Base-by-base conservation (phyloP, 139 green algal species). In the Desmodesmus armatus region DNA sequence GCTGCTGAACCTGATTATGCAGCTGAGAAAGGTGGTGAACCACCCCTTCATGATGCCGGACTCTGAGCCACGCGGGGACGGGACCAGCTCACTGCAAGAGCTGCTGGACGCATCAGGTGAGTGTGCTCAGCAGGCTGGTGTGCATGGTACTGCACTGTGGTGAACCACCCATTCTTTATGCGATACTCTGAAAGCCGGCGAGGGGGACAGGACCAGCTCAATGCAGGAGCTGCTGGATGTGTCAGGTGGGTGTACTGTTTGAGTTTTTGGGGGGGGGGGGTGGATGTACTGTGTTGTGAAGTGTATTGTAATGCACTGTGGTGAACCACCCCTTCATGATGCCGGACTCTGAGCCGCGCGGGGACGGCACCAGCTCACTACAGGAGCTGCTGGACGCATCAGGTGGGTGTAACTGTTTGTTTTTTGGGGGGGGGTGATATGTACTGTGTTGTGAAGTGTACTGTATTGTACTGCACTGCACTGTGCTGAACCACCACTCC, bases 271-370 rank as follows among this genome's bases (percentile, higher is more conserved):
- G n/a, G n/a, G n/a, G n/a, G n/a, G n/a, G n/a, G n/a, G n/a, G n/a
- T n/a, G n/a, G n/a, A n/a, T n/a, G n/a, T n/a, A n/a, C n/a, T n/a
- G n/a, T n/a, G n/a, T n/a, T n/a, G n/a, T n/a, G n/a, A n/a, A n/a
- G n/a, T n/a, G n/a, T n/a, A n/a, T n/a, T n/a, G n/a, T n/a, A n/a
- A n/a, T n/a, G n/a, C n/a, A n/a, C n/a, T n/a, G 86, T 90, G 40
- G 91, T 89, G 85, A 93, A 95, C 87, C 93, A 96, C 87, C 93
- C 93, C n/a, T 96, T 93, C 89, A 85, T 95, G 65, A 94, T 96
- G 78, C 86, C 89, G 0, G 90, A 92, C 21, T 87, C 89, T 0
- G 93, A 96, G 88, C 91, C 93, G 0, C 49, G 90, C 49, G 94
- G 92, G 77, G 91, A 96, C 29, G 91, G 91, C 35, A 43, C 75